Evolutionary conservation across 2,329 filamentous ascomycete genomes (phyloP), one percentile per base, ranked within the genome.

Genomic region (Waltergamsia citrina): DNA sequence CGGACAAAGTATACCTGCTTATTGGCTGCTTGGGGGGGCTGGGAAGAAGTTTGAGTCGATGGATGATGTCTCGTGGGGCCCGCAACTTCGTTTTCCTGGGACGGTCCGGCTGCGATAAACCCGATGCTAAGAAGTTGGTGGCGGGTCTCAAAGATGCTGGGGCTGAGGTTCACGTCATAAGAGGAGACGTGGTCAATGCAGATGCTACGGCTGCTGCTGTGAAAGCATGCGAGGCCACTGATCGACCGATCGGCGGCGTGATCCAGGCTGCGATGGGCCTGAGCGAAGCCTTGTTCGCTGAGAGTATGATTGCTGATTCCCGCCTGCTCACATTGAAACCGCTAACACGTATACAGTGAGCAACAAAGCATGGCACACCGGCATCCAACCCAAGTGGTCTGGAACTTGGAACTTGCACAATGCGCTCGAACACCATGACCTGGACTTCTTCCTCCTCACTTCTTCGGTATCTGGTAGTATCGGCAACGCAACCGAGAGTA

Each of bases 181-280:
- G 42, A 3, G 48, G 50, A 4, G 50, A 45, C 18, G 35, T 41
- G 4, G 30, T 27, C 5, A 37, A 43, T 16, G 40, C 41, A 2
- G 25, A 36, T 1, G 39, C 37, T 8, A 45, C 48, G 5, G 33
- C 39, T n/a, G 28, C 18, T 4, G 43, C 43, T 7, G 40, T 48
- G 3, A 24, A 17, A 16, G 30, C 26, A n/a, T 27, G 25, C 17
- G 6, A 25, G n/a, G 14, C 20, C 8, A 18, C 17, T 8, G 40
- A 4, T 56, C 44, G 44, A 4, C 34, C 38, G 0, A 37, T 59
- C 3, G 44, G 48, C 7, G 55, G 56, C 15, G 47, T 57, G 2
- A 36, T 59, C 3, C 53, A 60, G 14, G 52, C 50, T 5, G 52
- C 54, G 3, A 56, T 59, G 51, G 51, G 42, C 1, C 37, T 54